These are phyloP conservation scores for Rosa rugosa DNA, from an alignment of 306 rosid species.

Conservation along the genomic window DNA sequence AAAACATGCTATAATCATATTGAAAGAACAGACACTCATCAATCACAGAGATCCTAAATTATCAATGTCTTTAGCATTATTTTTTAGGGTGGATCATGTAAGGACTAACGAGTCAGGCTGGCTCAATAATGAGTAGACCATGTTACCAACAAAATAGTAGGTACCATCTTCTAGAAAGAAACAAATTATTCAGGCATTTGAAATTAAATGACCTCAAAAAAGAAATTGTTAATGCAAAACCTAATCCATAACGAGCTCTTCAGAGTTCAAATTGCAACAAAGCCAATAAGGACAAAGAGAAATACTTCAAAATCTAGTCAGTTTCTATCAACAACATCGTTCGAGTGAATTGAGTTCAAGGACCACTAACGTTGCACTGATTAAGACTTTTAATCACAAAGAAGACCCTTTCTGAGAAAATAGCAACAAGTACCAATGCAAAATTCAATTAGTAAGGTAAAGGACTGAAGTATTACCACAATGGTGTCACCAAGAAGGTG, in stretches of 20 bases:
- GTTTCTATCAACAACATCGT: background rate
- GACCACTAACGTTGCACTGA: background rate
- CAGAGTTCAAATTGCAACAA: background rate
- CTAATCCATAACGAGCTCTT: background rate
- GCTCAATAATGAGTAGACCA: too few relatives aligned
- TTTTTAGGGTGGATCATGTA: too few relatives aligned
- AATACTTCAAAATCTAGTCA: background rate
- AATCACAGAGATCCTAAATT: too few relatives aligned
- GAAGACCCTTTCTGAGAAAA: background rate
- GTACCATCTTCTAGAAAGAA: background rate
- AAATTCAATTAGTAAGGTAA: background rate
- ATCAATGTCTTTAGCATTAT: too few relatives aligned
- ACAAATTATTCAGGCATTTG: background rate
- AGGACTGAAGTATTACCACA: conserved; percentile 51
- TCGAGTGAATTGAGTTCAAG: background rate
- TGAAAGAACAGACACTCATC: too few relatives aligned
- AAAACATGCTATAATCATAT: too few relatives aligned
- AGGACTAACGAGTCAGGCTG: too few relatives aligned
- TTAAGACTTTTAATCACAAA: background rate
- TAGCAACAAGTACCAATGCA: background rate
- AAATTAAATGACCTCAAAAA: background rate
- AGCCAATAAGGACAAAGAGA: background rate
- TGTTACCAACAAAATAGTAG: background rate
- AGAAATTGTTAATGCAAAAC: background rate
- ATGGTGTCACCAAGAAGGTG: conserved; percentile 88